Percentiles rank a stretch among this genome's conserved stretches.
Conservation (phyloP, 306 rosid species). For the Pyrus communis region DNA sequence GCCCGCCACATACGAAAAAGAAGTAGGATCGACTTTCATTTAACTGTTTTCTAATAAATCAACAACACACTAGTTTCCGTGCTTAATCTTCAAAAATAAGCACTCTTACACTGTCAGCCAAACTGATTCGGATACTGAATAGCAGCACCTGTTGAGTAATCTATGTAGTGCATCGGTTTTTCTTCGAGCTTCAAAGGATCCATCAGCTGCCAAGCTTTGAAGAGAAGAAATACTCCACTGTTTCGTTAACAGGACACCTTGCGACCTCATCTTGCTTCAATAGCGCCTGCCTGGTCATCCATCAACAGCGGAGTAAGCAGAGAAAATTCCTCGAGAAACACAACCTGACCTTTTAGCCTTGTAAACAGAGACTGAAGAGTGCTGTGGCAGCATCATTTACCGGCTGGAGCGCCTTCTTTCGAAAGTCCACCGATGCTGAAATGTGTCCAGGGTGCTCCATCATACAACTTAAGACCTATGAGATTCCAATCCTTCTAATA, state of each 20-base stretch:
- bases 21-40: not conserved
- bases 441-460: conserved; percentile 17
- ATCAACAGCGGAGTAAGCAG: conserved; percentile 54
- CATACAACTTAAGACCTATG: not conserved
- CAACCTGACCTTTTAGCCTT: conserved; percentile 56
- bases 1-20: not conserved
- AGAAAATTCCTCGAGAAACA: conserved; percentile 48
- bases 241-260: conserved; percentile 51
- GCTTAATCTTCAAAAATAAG: conserved; percentile 29
- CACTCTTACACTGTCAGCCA: conserved; percentile 18
- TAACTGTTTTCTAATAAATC: not conserved
- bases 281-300: conserved; percentile 73
- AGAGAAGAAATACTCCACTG: conserved; percentile 79
- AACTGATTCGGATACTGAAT: conserved; percentile 48
- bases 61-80: conserved; percentile 13
- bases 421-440: conserved; percentile 61
- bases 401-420: conserved; percentile 61
- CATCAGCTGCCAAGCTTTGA: conserved; percentile 61
- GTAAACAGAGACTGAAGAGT: conserved; percentile 63
- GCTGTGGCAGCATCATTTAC: conserved; percentile 80
- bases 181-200: conserved; percentile 70
- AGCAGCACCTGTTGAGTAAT: conserved; percentile 65
- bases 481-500: too few relatives aligned
- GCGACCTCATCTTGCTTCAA: conserved; percentile 73
- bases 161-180: conserved; percentile 78